A percentile compares a stretch with the other conserved stretches of the same genome.
Evolutionary conservation across 2,329 filamentous ascomycete species (phyloP).

Genomic region (Fusarium sp.): DNA sequence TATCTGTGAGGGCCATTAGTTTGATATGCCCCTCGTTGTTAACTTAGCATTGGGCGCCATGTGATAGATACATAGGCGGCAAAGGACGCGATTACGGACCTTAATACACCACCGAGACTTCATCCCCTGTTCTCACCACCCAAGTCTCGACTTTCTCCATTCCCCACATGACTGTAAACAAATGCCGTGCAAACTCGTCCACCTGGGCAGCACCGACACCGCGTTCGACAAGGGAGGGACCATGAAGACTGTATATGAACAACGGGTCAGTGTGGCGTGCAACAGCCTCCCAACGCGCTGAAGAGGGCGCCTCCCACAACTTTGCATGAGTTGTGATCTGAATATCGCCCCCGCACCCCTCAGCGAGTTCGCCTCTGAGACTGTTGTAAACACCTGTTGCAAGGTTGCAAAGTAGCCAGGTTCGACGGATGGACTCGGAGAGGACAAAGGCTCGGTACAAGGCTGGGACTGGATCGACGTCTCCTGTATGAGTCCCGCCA

Average conservation of each 20-base stretch:
- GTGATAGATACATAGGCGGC: too few species aligned
- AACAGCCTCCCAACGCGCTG: not conserved
- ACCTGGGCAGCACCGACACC: not conserved
- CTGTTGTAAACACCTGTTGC: not conserved
- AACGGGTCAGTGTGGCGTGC: not conserved
- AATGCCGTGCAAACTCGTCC: constrained; percentile 10
- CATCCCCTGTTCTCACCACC: constrained; percentile 3
- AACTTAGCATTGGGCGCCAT: too few species aligned
- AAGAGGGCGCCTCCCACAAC: not conserved
- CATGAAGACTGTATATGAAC: constrained; percentile 8
- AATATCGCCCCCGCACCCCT: not conserved
- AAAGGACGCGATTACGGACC: not conserved
- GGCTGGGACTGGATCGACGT: not conserved
- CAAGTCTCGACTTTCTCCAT: constrained; percentile 5
- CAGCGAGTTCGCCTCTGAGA: not conserved
- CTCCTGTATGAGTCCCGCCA: not conserved
- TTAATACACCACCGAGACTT: not conserved
- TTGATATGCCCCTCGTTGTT: not conserved
- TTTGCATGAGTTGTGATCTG: not conserved
- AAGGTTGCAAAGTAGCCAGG: not conserved
- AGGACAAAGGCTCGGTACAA: not conserved
- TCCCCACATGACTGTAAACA: constrained; percentile 16
- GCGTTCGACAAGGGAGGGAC: not conserved
- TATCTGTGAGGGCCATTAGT: not conserved
- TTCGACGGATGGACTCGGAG: not conserved